Base-by-base conservation (phyloP, 441 rosid genomes). In the Hura crepitans region DNA sequence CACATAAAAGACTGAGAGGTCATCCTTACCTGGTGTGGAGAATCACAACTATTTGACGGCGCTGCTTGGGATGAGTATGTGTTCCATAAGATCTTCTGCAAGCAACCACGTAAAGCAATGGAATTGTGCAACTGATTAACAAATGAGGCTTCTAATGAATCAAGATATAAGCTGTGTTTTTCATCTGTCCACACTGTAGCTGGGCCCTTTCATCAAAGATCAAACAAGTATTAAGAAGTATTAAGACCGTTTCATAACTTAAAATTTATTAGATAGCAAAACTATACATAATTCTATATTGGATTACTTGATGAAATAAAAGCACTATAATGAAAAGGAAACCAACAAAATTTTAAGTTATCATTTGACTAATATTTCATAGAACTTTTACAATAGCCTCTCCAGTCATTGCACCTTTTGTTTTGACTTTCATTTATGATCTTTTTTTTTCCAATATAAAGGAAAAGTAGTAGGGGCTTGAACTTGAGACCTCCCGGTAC, bases 161-260 rank as follows among this genome's bases (percentile, higher is more conserved):
- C 74, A 63, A 91, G 85, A 77, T 88, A 91, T 5, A 75, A 69
- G 45, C 73, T 77, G 78, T 91, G 96, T 80, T 81, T 91, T 87
- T 91, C 93, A 75, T 91, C 77, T 33, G 97, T 93, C 98, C 98
- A 93, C 50, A 33, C 84, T 49, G 31, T 62, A 11, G 78, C 77
- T 51, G 80, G 76, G 51, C 77, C 85, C 87, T 85, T 83, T 72
- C 18, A 56, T 56, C 58, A 65, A 69, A 50, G 18, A n/a, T 2
- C 7, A 22, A 55, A 65, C 12, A 31, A 42, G 43, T 8, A 5
- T 31, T 25, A 30, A 69, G 7, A 45, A 37, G 30, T 39, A 20
- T n/a, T n/a, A n/a, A n/a, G n/a, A 10, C 18, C 31, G 23, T 30
- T 13, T 18, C n/a, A 17, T 57, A 43, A 28, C 45, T 14, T 5